Percentiles rank a stretch among this genome's conserved stretches.
These are phyloP conservation scores for Ganoderma meredithae DNA, from an alignment of 1,284 basidiomycete species.

Conservation along the genomic window DNA sequence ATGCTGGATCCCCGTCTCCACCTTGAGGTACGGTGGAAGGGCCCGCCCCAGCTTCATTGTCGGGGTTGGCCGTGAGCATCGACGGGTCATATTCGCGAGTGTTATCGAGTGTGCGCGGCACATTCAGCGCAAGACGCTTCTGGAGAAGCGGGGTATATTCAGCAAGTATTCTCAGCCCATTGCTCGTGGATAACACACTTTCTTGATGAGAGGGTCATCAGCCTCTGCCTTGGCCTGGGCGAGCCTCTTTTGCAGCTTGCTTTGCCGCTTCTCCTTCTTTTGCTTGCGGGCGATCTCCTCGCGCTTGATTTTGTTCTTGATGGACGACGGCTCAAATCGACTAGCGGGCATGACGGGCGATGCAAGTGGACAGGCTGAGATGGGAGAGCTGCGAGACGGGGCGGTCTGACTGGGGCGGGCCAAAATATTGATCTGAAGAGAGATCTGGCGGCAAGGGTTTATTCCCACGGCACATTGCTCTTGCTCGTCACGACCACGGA, in stretches of 20 bases:
- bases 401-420: background rate
- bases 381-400: slow-evolving; percentile 1
- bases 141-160: slow-evolving; percentile 39
- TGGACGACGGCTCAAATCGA: slow-evolving; percentile 68
- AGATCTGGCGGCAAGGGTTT: slow-evolving; percentile 20
- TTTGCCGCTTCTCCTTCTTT: slow-evolving; percentile 83
- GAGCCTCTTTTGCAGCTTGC: slow-evolving; percentile 83
- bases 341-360: slow-evolving; percentile 54
- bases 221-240: slow-evolving; percentile 77
- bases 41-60: slow-evolving; percentile 41
- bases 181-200: slow-evolving; percentile 53
- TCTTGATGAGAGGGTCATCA: slow-evolving; percentile 73
- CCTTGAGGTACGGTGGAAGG: slow-evolving; percentile 44
- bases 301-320: slow-evolving; percentile 88
- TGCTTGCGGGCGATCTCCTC: slow-evolving; percentile 78
- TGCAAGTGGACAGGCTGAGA: background rate
- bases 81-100: slow-evolving; percentile 91
- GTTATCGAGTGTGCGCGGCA: slow-evolving; percentile 94
- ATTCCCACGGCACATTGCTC: slow-evolving; percentile 36
- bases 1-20: slow-evolving; percentile 28
- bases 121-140: slow-evolving; percentile 86
- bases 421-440: slow-evolving; percentile 26
- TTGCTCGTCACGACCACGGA: slow-evolving; percentile 35
- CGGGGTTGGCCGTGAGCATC: slow-evolving; percentile 76
- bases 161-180: background rate